phyloP scores from a whole-genome alignment of 2,329 filamentous ascomycete genomes.

The Monosporascus sp. region DNA sequence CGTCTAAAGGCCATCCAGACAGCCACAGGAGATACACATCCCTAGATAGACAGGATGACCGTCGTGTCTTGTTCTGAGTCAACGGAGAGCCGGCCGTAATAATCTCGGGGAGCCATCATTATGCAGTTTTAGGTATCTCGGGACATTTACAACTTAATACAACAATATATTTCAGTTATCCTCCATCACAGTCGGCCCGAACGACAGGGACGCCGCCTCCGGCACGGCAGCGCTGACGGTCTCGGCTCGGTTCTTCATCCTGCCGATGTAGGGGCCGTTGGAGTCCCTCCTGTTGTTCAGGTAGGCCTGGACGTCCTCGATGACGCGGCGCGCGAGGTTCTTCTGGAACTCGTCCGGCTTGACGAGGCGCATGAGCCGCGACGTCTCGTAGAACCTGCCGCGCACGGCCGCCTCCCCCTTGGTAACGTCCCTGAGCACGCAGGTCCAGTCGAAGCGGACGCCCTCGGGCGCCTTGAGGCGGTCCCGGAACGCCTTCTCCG shows the following conservation, averaged over 20 bases:
- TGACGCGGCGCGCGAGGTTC: constrained; percentile 31
- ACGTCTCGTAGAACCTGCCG: constrained; percentile 55
- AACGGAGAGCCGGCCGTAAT: too few species aligned
- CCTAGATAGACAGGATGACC: too few species aligned
- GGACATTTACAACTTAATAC: background rate
- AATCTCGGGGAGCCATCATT: too few species aligned
- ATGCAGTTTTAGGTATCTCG: background rate
- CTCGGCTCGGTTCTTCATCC: constrained; percentile 10
- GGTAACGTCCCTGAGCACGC: constrained; percentile 17
- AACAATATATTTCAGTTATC: background rate
- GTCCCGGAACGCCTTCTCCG: constrained; percentile 27
- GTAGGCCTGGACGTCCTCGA: constrained; percentile 41
- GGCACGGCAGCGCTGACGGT: constrained; percentile 14
- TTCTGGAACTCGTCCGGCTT: constrained; percentile 34
- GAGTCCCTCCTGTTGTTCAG: constrained; percentile 50
- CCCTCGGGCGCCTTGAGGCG: constrained; percentile 15
- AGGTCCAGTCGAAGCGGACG: constrained; percentile 28
- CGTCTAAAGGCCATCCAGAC: too few species aligned
- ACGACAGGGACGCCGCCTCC: background rate
- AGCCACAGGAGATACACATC: too few species aligned
- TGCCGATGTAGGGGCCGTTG: constrained; percentile 36
- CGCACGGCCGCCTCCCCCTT: constrained; percentile 39
- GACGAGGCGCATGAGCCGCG: constrained; percentile 46
- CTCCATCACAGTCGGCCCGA: background rate
- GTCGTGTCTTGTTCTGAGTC: too few species aligned